Conservation (phyloP, 1,284 basidiomycete genomes). For the Cryptococcus wingfieldii region DNA sequence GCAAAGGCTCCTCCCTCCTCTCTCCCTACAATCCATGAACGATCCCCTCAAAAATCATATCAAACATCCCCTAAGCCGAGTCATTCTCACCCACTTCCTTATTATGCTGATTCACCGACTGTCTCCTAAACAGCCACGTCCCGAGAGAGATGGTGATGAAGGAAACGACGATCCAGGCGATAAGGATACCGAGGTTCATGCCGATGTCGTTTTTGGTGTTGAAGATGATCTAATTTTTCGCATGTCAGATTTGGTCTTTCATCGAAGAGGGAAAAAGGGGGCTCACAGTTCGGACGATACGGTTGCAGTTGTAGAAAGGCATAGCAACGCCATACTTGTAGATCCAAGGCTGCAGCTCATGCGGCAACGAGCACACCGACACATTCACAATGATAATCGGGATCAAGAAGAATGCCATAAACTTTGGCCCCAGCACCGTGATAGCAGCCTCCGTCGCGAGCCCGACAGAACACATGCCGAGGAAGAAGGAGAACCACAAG, state of each 20-base stretch:
- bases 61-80: not conserved
- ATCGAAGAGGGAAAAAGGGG: not conserved
- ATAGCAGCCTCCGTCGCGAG: slow-evolving; percentile 58
- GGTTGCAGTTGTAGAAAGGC: slow-evolving; percentile 67
- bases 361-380: slow-evolving; percentile 59
- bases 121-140: slow-evolving; percentile 48
- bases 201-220: slow-evolving; percentile 59
- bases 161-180: slow-evolving; percentile 52
- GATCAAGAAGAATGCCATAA: slow-evolving; percentile 45
- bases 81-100: slow-evolving; percentile 26
- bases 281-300: slow-evolving; percentile 54
- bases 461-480: slow-evolving; percentile 47
- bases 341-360: slow-evolving; percentile 63
- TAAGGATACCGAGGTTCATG: slow-evolving; percentile 52
- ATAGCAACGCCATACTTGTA: slow-evolving; percentile 57
- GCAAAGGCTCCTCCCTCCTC: too few relatives aligned
- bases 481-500: slow-evolving; percentile 69
- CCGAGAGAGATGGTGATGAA: slow-evolving; percentile 50
- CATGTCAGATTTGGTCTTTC: not conserved
- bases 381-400: slow-evolving; percentile 64
- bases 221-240: slow-evolving; percentile 55
- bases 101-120: slow-evolving; percentile 33
- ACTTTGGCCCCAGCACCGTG: slow-evolving; percentile 43
- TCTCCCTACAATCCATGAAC: too few relatives aligned
- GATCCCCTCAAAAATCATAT: too few relatives aligned